Evolutionary conservation across 495 filamentous ascomycete species (phyloP).

Genomic region (Neurospora pannonica): DNA sequence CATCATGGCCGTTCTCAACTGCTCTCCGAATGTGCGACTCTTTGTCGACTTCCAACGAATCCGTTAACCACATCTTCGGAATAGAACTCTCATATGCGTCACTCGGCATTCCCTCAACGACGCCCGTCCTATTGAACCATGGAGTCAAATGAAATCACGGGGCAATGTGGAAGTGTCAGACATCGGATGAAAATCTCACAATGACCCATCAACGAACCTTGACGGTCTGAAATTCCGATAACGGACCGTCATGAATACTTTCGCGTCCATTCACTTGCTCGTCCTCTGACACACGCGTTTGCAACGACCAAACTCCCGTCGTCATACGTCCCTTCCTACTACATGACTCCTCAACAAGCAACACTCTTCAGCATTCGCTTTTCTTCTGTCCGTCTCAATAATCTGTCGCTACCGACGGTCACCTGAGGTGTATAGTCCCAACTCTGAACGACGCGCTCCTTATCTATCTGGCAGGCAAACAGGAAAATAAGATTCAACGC

Average conservation of each 20-base stretch:
- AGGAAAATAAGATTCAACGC: not conserved
- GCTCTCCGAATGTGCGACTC: too few species aligned
- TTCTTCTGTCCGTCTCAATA: not conserved
- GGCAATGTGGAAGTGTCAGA: not conserved
- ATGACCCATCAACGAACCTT: not conserved
- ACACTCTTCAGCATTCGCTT: not conserved
- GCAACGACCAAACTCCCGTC: not conserved
- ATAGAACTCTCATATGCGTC: not conserved
- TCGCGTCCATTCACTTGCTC: not conserved
- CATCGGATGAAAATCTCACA: not conserved
- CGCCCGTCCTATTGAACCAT: not conserved
- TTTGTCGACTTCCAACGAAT: not conserved
- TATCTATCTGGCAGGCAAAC: not conserved
- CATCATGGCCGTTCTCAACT: not conserved
- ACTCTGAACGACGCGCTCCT: not conserved
- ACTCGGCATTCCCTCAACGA: not conserved
- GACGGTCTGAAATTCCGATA: not conserved
- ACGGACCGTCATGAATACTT: not conserved
- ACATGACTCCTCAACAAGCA: not conserved
- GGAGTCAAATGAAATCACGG: not conserved
- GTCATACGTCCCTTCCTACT: not conserved
- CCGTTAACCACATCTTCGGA: not conserved
- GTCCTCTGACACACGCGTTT: not conserved
- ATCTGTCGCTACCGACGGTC: not conserved
- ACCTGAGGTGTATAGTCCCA: not conserved